Conservation (phyloP, 768 basidiomycete genomes). For the Amanita rubescens region DNA sequence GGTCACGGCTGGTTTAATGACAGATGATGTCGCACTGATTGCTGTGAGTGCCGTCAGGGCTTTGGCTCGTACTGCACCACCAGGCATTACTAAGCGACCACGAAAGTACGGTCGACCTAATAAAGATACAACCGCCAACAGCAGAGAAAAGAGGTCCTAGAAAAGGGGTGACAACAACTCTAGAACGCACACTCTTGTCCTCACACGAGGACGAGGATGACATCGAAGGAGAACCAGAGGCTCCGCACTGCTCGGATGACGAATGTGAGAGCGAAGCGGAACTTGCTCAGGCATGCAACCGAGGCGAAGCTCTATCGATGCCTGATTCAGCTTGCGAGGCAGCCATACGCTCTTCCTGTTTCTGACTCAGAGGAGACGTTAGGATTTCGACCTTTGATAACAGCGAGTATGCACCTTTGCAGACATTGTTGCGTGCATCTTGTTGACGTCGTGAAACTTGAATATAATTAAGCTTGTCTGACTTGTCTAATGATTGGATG, state of each 20-base stretch:
- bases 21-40: no score
- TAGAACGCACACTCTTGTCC: neutral
- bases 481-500: no score
- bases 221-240: constrained; percentile 12
- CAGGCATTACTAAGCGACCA: constrained; percentile 80
- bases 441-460: no score
- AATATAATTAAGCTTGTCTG: no score
- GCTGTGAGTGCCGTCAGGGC: constrained; percentile 78
- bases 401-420: no score
- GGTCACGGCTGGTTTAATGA: no score
- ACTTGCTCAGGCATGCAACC: constrained; percentile 36
- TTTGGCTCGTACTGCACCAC: constrained; percentile 86
- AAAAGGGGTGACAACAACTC: constrained; percentile 16
- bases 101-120: constrained; percentile 67
- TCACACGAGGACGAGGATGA: constrained; percentile 15
- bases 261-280: constrained; percentile 70
- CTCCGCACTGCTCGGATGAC: constrained; percentile 34
- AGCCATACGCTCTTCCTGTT: no score
- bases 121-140: constrained; percentile 28
- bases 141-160: constrained; percentile 36
- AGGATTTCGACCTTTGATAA: no score
- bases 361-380: no score
- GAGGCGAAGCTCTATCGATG: constrained; percentile 31
- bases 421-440: no score
- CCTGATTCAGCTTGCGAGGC: no score